These are phyloP conservation scores for Xerocomellus amylosporus DNA, from an alignment of 768 basidiomycete genomes.

Conservation along the genomic window DNA sequence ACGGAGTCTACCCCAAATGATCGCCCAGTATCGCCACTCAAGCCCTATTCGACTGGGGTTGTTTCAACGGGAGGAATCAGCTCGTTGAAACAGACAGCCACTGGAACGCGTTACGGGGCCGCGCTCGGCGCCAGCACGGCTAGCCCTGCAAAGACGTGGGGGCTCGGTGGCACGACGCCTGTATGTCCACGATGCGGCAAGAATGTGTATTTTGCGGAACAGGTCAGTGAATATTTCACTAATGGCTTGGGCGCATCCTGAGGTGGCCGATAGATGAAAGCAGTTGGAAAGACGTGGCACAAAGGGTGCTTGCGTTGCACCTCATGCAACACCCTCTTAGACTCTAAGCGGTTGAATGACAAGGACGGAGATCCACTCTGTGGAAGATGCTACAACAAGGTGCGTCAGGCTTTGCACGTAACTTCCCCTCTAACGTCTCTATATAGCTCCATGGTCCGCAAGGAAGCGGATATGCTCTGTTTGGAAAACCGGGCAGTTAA, in stretches of 20 bases:
- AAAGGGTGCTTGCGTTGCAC: slow-evolving; percentile 75
- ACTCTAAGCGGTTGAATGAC: slow-evolving; percentile 70
- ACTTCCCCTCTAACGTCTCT: background rate
- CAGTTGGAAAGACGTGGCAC: slow-evolving; percentile 77
- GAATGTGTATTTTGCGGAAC: slow-evolving; percentile 85
- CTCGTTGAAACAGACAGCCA: slow-evolving; percentile 44
- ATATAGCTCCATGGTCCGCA: slow-evolving; percentile 69
- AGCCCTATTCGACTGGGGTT: slow-evolving; percentile 23
- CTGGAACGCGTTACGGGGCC: slow-evolving; percentile 67
- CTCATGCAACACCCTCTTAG: slow-evolving; percentile 65
- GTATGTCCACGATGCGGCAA: slow-evolving; percentile 66
- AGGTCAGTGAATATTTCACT: slow-evolving; percentile 40
- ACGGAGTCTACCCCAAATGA: slow-evolving; percentile 11
- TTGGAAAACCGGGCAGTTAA: slow-evolving; percentile 50
- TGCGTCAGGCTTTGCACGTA: slow-evolving; percentile 5
- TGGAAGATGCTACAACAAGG: slow-evolving; percentile 72
- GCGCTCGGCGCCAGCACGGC: slow-evolving; percentile 46
- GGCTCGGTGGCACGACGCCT: slow-evolving; percentile 49
- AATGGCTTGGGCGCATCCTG: background rate
- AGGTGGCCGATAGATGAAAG: slow-evolving; percentile 56
- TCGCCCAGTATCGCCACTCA: slow-evolving; percentile 24
- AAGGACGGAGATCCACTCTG: slow-evolving; percentile 74
- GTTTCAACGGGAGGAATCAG: slow-evolving; percentile 5
- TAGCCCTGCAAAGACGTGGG: slow-evolving; percentile 50
- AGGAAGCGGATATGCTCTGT: slow-evolving; percentile 72